phyloP scores from a whole-genome alignment of 768 basidiomycete genomes.

The Kwoniella sp. region DNA sequence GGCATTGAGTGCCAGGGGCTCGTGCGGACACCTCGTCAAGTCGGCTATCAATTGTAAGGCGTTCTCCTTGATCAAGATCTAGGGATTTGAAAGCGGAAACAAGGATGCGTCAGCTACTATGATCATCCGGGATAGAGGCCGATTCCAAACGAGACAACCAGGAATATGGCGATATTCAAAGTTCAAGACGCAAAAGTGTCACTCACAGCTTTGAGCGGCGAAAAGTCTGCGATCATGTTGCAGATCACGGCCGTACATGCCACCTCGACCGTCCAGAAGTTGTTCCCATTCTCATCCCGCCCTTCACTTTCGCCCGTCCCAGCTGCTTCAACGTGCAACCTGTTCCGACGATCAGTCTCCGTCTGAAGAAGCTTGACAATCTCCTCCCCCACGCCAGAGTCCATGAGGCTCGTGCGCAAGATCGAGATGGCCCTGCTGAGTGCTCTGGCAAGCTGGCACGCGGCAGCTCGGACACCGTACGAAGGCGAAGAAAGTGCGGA shows the following conservation, averaged over 20 bases:
- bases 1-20: constrained; percentile 67
- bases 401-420: constrained; percentile 79
- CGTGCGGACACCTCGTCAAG: constrained; percentile 63
- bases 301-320: constrained; percentile 10
- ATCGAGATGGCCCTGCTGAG: constrained; percentile 78
- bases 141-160: too few relatives aligned
- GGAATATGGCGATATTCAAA: too few relatives aligned
- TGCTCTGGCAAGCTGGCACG: constrained; percentile 81
- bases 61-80: constrained; percentile 1
- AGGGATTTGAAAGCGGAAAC: background rate
- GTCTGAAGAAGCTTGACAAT: constrained; percentile 65
- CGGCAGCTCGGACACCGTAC: constrained; percentile 78
- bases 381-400: constrained; percentile 73
- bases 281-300: constrained; percentile 56
- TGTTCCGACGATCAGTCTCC: constrained; percentile 37
- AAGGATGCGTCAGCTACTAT: background rate
- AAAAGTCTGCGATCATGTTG: constrained; percentile 84
- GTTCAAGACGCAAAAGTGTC: too few relatives aligned
- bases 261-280: constrained; percentile 70
- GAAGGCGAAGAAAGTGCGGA: constrained; percentile 65
- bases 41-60: constrained; percentile 62
- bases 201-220: constrained; percentile 72
- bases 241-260: constrained; percentile 76
- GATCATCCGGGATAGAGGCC: background rate
- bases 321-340: constrained; percentile 57